These are phyloP conservation scores for Colletotrichum sp. DNA, from an alignment of 2,329 filamentous ascomycete genomes.

Conservation along the genomic window DNA sequence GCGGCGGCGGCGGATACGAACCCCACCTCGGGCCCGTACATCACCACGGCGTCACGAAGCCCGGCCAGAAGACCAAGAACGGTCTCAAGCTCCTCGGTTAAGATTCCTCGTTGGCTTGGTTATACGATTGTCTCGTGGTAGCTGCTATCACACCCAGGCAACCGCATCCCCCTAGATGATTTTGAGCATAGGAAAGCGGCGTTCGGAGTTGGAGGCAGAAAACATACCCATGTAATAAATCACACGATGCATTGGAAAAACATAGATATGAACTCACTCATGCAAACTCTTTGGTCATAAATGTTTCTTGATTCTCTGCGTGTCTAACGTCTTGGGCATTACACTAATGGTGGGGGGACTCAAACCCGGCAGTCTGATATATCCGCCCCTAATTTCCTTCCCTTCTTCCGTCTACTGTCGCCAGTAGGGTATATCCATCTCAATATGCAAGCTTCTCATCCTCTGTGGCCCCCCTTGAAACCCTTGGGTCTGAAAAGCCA, in stretches of 20 bases:
- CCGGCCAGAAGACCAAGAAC: constrained; percentile 71
- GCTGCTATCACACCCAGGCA: not conserved
- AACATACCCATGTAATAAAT: not conserved
- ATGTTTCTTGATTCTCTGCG: not conserved
- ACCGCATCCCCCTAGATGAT: not conserved
- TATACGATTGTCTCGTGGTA: not conserved
- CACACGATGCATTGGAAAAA: not conserved
- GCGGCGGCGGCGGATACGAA: constrained; percentile 47
- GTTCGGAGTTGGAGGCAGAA: not conserved
- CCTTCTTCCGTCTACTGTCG: not conserved
- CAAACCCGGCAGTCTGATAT: not conserved
- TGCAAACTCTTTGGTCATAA: not conserved
- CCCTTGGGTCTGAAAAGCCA: not conserved
- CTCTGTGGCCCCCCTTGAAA: not conserved
- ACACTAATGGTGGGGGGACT: not conserved
- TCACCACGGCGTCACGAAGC: constrained; percentile 62
- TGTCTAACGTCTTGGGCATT: not conserved
- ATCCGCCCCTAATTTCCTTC: not conserved
- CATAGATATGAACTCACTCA: not conserved
- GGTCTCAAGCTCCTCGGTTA: constrained; percentile 65
- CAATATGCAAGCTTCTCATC: not conserved
- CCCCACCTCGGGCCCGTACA: constrained; percentile 53
- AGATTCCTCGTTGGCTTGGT: constrained; percentile 16
- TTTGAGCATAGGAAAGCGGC: not conserved
- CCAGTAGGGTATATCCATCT: constrained; percentile 15